phyloP scores from a whole-genome alignment of 1,284 basidiomycete genomes.

The Pholiota adiposa region DNA sequence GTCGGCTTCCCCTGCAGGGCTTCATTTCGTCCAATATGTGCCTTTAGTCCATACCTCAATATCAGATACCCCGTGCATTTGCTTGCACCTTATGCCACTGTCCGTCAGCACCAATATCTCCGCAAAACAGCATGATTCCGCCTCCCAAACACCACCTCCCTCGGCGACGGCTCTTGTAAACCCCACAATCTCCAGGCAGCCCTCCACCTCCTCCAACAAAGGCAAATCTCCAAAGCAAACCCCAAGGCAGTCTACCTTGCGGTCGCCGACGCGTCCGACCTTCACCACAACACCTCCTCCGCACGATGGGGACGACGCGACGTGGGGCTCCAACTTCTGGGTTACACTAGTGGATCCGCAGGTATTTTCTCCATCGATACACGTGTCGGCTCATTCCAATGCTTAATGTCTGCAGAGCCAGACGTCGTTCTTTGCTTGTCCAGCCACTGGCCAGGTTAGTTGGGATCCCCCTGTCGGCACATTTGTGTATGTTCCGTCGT shows the following conservation, averaged over 20 bases:
- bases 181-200: constrained; percentile 23
- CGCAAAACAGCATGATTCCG: constrained; percentile 11
- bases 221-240: constrained; percentile 23
- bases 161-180: constrained; percentile 20
- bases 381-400: constrained; percentile 10
- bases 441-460: constrained; percentile 87
- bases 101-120: constrained; percentile 20
- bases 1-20: constrained; percentile 14
- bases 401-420: constrained; percentile 57
- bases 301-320: constrained; percentile 46
- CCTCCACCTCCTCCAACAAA: constrained; percentile 27
- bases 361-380: constrained; percentile 43
- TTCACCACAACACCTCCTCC: constrained; percentile 10
- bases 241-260: constrained; percentile 26
- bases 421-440: constrained; percentile 90
- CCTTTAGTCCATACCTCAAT: constrained; percentile 10
- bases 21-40: constrained; percentile 16
- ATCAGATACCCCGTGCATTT: constrained; percentile 20
- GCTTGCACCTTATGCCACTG: constrained; percentile 18
- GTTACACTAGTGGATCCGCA: constrained; percentile 83
- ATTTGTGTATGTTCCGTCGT: constrained; percentile 67
- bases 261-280: constrained; percentile 27
- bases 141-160: constrained; percentile 22
- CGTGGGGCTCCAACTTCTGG: constrained; percentile 88
- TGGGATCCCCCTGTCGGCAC: constrained; percentile 93